Percentiles rank a stretch among this genome's conserved stretches.
These are phyloP conservation scores for Vaccinium darrowii DNA, from an alignment of 148 eudicot genomes.

Conservation along the genomic window DNA sequence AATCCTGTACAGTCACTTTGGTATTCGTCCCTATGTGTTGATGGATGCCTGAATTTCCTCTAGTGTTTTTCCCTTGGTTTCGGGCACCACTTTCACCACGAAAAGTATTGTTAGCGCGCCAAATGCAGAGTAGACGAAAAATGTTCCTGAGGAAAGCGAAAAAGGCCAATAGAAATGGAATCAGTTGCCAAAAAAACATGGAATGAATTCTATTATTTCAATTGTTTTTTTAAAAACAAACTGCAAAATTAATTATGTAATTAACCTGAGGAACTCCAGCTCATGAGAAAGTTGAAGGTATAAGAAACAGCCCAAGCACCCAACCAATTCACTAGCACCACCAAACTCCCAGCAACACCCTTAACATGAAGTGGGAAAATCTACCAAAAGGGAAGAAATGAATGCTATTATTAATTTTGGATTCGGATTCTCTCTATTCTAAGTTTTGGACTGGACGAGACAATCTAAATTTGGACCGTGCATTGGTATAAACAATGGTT, in stretches of 20 bases:
- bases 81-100: constrained; percentile 67
- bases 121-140: constrained; percentile 42
- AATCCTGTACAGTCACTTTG: background rate
- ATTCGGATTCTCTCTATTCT: too few species aligned
- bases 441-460: too few species aligned
- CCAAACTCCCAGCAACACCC: constrained; percentile 81
- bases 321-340: constrained; percentile 70
- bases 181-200: background rate
- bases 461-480: too few species aligned
- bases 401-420: background rate
- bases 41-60: constrained; percentile 66
- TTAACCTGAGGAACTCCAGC: constrained; percentile 72
- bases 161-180: background rate
- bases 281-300: constrained; percentile 82
- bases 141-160: constrained; percentile 50
- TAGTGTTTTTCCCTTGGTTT: constrained; percentile 74
- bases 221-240: background rate
- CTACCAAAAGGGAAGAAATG: constrained; percentile 24
- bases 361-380: constrained; percentile 82
- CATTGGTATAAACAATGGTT: too few species aligned
- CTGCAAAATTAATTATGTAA: background rate
- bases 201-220: background rate
- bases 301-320: constrained; percentile 87
- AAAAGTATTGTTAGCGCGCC: constrained; percentile 48
- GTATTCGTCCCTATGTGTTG: constrained; percentile 15